Conservation (phyloP, 2,329 filamentous ascomycete genomes). For the Penicillium crustosum region DNA sequence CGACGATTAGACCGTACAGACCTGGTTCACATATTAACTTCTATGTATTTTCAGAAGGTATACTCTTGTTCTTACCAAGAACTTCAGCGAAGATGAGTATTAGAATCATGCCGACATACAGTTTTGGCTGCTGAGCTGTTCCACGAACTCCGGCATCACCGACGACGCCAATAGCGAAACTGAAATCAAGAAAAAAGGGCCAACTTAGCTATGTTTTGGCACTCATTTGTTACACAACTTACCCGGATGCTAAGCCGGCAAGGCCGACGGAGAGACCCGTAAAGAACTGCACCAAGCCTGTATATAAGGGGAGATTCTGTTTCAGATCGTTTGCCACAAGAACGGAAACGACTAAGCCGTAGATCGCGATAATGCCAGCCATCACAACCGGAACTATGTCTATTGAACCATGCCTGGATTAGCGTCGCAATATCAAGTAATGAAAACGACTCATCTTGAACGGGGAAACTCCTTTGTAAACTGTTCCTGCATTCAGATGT, state of each 20-base stretch:
- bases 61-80: conserved; percentile 63
- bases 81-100: conserved; percentile 99
- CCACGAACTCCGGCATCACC: conserved; percentile 57
- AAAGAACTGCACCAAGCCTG: conserved; percentile 81
- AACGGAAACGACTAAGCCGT: conserved; percentile 87
- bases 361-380: conserved; percentile 99
- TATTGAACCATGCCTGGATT: conserved; percentile 42
- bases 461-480: no score
- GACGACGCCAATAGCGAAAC: conserved; percentile 83
- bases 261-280: conserved; percentile 80
- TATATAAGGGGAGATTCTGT: conserved; percentile 72
- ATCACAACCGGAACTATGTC: conserved; percentile 99
- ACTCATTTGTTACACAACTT: conserved; percentile 25
- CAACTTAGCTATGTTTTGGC: background rate
- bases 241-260: conserved; percentile 74
- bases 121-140: conserved; percentile 54
- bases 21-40: background rate
- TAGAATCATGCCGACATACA: conserved; percentile 96
- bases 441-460: no score
- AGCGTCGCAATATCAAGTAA: background rate
- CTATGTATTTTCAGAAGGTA: background rate
- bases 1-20: background rate
- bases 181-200: conserved; percentile 11
- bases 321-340: conserved; percentile 76
- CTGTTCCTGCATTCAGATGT: background rate